Evolutionary conservation across 352 stramenopile genomes (phyloP), one percentile per base, ranked within the genome.

Genomic region (Pythium diclinum): DNA sequence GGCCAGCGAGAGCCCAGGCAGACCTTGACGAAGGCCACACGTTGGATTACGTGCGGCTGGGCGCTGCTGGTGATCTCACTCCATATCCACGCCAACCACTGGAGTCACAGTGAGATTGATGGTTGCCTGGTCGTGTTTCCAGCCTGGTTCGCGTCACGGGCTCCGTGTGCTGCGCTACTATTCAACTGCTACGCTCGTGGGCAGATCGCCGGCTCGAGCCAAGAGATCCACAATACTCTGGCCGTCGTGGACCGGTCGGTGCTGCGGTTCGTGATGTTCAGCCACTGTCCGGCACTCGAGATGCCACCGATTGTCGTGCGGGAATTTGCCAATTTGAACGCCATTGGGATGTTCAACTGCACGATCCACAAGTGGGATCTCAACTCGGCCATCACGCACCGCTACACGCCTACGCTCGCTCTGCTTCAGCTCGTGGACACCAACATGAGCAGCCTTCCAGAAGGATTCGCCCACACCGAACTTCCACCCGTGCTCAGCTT

Each of bases 311-410:
- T 19, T 5, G 3, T 55, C 1, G n/a, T 23, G 3, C 48, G 6
- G 6, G 19, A 55, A 21, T 55, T 55, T 13, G 11, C 21, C 13
- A 16, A 55, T n/a, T 30, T 55, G 19, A 55, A 36, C 17, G 48
- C 48, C n/a, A 55, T 55, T 21, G 48, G 19, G 23, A 55, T 55
- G 19, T 55, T 55, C 48, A 55, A 55, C 23, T 38, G 13, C 25
- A 55, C 48, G 19, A 55, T 55, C 23, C 5, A n/a, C 9, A 30
- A 5, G 19, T 55, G 48, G 48, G 48, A 55, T 17, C 5, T 30
- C 19, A n/a, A 8, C n/a, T 6, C 48, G 16, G 19, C 48, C 6
- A 33, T 55, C n/a, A 55, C 21, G 3, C 48, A 30, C n/a, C n/a
- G 13, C 3, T 23, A 36, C 25, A 34, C n/a, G 23, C 48, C 48